Conservation (phyloP, 768 basidiomycete genomes). For the Pholiota molesta region DNA sequence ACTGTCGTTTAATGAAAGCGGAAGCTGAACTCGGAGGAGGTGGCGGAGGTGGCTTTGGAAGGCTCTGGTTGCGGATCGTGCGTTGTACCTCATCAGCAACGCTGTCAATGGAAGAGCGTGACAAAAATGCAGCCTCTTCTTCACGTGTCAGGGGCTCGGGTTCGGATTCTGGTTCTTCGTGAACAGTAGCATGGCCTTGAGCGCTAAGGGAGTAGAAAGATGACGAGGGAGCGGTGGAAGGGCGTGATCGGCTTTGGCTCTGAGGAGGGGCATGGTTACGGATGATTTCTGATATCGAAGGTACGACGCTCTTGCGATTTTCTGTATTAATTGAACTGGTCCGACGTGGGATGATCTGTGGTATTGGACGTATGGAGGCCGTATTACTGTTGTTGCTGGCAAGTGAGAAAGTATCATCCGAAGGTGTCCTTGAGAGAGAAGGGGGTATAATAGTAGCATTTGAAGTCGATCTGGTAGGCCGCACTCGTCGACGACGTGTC, state of each 20-base stretch:
- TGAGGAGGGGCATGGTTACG: constrained; percentile 72
- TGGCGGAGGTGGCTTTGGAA: constrained; percentile 38
- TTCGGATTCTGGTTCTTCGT: constrained; percentile 60
- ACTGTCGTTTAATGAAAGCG: constrained; percentile 50
- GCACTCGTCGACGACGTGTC: constrained; percentile 36
- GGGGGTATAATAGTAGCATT: constrained; percentile 24
- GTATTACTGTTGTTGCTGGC: constrained; percentile 7
- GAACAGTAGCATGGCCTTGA: constrained; percentile 46
- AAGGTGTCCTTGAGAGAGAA: constrained; percentile 9
- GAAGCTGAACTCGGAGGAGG: constrained; percentile 36
- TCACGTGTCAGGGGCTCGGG: constrained; percentile 48
- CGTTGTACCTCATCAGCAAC: constrained; percentile 81
- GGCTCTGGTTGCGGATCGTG: constrained; percentile 64
- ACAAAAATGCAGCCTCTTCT: constrained; percentile 66
- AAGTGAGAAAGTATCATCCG: constrained; percentile 7
- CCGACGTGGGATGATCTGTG: constrained; percentile 19
- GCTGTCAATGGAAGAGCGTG: constrained; percentile 87
- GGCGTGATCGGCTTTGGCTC: constrained; percentile 51
- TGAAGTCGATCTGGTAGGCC: constrained; percentile 33
- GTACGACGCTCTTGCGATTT: constrained; percentile 55
- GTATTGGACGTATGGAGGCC: constrained; percentile 19
- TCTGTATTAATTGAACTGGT: constrained; percentile 23
- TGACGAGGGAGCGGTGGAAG: constrained; percentile 45
- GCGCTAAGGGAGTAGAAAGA: constrained; percentile 50
- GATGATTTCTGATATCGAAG: constrained; percentile 90